Evolutionary conservation across 306 rosid species (phyloP).

Genomic region (Quercus engelmannii): DNA sequence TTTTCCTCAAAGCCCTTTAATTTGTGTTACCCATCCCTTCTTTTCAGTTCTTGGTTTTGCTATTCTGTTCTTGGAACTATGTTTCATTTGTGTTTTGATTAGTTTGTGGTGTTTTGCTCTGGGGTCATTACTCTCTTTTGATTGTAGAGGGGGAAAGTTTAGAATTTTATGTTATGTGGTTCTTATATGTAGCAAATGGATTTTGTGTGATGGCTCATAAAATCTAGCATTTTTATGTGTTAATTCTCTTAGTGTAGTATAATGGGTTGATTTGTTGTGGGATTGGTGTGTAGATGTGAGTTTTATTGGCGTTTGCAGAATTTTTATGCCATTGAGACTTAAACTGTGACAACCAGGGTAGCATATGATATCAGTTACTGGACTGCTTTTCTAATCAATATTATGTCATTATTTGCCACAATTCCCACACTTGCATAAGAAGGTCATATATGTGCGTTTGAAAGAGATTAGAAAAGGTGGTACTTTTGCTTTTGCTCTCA

Average conservation of each 20-base stretch:
- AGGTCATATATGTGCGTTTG: too few relatives aligned
- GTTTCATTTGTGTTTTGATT: background rate
- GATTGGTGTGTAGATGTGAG: background rate
- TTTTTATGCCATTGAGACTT: background rate
- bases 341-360: background rate
- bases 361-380: background rate
- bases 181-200: background rate
- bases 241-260: background rate
- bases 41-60: background rate
- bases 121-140: background rate
- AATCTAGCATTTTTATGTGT: background rate
- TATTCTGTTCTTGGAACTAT: background rate
- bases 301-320: background rate
- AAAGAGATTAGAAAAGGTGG: background rate
- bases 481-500: background rate
- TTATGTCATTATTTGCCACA: background rate
- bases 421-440: background rate
- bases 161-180: background rate
- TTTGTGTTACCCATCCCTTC: background rate
- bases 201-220: background rate
- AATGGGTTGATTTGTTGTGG: background rate
- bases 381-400: background rate
- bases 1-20: background rate
- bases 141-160: background rate
- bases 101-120: background rate